Percentiles rank a stretch among this genome's conserved stretches.
phyloP scores from a whole-genome alignment of 2,329 filamentous ascomycete species.

The Scopulariopsis brevicaulis region DNA sequence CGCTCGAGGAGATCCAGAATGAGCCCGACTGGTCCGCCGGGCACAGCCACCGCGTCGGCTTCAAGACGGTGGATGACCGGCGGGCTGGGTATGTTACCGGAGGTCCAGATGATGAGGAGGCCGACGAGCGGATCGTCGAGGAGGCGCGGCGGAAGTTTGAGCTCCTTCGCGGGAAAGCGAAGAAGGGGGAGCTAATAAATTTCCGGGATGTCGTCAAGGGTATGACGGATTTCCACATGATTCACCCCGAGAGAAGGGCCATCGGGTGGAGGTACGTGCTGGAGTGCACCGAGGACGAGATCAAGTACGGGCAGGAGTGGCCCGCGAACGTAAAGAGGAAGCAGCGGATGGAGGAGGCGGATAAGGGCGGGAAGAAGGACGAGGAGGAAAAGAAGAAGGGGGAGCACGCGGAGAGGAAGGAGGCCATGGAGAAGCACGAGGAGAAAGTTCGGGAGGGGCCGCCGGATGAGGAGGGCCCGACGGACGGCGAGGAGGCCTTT shows the following conservation, averaged over 20 bases:
- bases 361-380: conserved; percentile 4
- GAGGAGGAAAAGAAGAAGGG: conserved; percentile 9
- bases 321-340: conserved; percentile 26
- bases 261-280: conserved; percentile 37
- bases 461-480: conserved; percentile 14
- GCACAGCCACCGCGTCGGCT: conserved; percentile 25
- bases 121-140: background rate
- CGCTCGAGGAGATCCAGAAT: conserved; percentile 21
- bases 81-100: conserved; percentile 15
- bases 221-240: conserved; percentile 28
- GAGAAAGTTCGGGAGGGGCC: conserved; percentile 4
- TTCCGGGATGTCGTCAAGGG: conserved; percentile 22
- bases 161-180: conserved; percentile 3
- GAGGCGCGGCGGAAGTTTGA: conserved; percentile 5
- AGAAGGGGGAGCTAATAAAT: conserved; percentile 20
- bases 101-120: background rate
- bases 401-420: conserved; percentile 4
- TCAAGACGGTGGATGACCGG: conserved; percentile 20
- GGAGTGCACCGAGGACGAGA: conserved; percentile 32
- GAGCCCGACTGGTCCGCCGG: conserved; percentile 27
- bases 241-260: conserved; percentile 28
- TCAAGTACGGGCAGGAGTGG: conserved; percentile 36
- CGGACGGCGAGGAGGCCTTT: conserved; percentile 27
- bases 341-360: conserved; percentile 11
- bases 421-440: conserved; percentile 7